Percentiles rank a stretch among this genome's conserved stretches.
These are phyloP conservation scores for Aspergillus aculeatus DNA, from an alignment of 2,329 filamentous ascomycete species.

Conservation along the genomic window DNA sequence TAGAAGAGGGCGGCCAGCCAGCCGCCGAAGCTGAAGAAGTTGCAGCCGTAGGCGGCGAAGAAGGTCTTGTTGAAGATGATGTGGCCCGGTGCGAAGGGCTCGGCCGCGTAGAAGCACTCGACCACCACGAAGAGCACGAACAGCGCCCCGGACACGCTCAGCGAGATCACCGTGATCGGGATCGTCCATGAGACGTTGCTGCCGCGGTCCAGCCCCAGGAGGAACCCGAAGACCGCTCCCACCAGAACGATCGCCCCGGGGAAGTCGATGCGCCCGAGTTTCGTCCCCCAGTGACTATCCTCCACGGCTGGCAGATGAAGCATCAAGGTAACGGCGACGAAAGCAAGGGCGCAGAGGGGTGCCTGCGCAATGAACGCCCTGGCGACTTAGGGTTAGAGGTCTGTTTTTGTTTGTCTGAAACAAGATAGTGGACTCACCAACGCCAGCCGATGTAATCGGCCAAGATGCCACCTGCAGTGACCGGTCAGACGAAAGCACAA, in stretches of 20 bases:
- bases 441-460: slow-evolving; percentile 73
- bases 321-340: slow-evolving; percentile 61
- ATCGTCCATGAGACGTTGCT: slow-evolving; percentile 69
- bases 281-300: slow-evolving; percentile 62
- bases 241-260: slow-evolving; percentile 67
- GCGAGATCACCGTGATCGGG: slow-evolving; percentile 56
- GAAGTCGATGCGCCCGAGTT: slow-evolving; percentile 70
- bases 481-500: slow-evolving; percentile 15
- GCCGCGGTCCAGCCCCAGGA: slow-evolving; percentile 70
- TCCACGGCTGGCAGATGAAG: slow-evolving; percentile 62
- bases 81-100: slow-evolving; percentile 73
- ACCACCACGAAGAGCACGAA: slow-evolving; percentile 68
- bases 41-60: slow-evolving; percentile 66
- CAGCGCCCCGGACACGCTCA: slow-evolving; percentile 57
- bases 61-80: slow-evolving; percentile 68
- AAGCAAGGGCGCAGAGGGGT: slow-evolving; percentile 66
- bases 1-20: slow-evolving; percentile 66
- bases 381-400: background rate
- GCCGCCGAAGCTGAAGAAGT: slow-evolving; percentile 68
- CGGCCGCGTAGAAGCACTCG: slow-evolving; percentile 64
- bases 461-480: slow-evolving; percentile 56
- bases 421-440: slow-evolving; percentile 50
- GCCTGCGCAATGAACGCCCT: slow-evolving; percentile 71
- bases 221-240: slow-evolving; percentile 62
- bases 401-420: no score